Evolutionary conservation across 164 flowering plant species (phyloP).

Genomic region (Vitis cinerea): DNA sequence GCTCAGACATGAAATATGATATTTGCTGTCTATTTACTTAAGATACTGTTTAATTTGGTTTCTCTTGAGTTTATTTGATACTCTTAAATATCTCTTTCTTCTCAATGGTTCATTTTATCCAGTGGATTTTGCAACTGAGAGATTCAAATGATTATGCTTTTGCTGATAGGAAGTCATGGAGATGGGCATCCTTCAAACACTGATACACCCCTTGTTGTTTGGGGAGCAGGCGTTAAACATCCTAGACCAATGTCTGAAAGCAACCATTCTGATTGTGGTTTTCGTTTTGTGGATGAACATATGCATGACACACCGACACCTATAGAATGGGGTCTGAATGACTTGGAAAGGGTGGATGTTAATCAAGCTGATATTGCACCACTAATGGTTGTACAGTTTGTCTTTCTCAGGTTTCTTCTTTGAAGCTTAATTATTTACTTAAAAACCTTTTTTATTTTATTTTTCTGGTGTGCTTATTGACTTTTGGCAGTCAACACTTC

Average conservation of each 20-base stretch:
- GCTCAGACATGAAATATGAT: background rate
- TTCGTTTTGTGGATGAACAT: constrained; percentile 88
- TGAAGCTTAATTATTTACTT: background rate
- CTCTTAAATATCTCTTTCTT: background rate
- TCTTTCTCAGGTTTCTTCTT: constrained; percentile 8
- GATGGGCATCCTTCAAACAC: constrained; percentile 97
- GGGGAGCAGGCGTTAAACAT: constrained; percentile 90
- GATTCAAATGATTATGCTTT: constrained; percentile 24
- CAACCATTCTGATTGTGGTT: constrained; percentile 41
- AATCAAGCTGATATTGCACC: constrained; percentile 99
- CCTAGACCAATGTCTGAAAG: constrained; percentile 44
- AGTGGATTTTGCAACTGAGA: background rate
- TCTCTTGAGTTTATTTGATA: background rate
- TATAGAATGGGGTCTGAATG: constrained; percentile 77
- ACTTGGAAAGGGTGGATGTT: constrained; percentile 83
- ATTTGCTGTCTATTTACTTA: background rate
- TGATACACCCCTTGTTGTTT: constrained; percentile 94
- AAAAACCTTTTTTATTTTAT: background rate
- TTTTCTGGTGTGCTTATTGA: constrained; percentile 22
- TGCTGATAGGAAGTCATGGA: constrained; percentile 87
- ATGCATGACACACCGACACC: constrained; percentile 87
- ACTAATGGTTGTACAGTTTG: constrained; percentile 63
- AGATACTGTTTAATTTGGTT: background rate
- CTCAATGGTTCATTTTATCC: background rate
- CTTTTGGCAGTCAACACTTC: constrained; percentile 77